Percentiles rank a stretch among this genome's conserved stretches.
phyloP scores from a whole-genome alignment of 2,329 filamentous ascomycete genomes.

The Botryotinia narcissicola region DNA sequence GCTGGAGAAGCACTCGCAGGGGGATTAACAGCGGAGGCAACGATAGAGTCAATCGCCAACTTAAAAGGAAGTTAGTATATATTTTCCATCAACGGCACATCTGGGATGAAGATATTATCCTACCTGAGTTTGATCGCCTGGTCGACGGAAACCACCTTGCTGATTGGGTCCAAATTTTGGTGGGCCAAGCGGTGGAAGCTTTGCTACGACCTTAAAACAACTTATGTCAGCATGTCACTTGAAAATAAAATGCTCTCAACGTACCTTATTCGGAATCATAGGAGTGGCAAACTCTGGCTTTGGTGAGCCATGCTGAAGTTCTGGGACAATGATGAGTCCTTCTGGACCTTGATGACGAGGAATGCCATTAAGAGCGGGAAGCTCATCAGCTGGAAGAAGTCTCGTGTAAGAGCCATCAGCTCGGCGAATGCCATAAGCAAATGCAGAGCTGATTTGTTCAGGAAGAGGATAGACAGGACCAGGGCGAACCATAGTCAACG shows the following conservation, averaged over 20 bases:
- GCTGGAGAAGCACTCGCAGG: neutral
- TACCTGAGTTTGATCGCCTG: conserved; percentile 18
- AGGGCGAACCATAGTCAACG: conserved; percentile 29
- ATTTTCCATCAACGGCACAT: neutral
- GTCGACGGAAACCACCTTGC: neutral
- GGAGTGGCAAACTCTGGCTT: conserved; percentile 21
- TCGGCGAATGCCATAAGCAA: conserved; percentile 53
- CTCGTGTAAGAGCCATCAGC: conserved; percentile 54
- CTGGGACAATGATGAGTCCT: conserved; percentile 36
- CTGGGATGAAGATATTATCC: neutral
- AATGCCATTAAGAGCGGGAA: conserved; percentile 41
- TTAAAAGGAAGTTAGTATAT: conserved; percentile 6
- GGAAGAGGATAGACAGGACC: conserved; percentile 28
- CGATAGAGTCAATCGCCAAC: conserved; percentile 18
- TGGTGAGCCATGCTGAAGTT: conserved; percentile 26
- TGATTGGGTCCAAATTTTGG: neutral
- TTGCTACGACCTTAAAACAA: conserved; percentile 1
- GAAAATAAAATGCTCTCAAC: neutral
- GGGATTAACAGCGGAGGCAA: conserved; percentile 2
- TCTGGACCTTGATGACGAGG: conserved; percentile 37
- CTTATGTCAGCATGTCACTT: neutral
- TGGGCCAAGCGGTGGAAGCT: conserved; percentile 5
- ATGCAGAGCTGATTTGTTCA: conserved; percentile 36
- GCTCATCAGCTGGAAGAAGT: conserved; percentile 54
- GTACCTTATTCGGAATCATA: conserved; percentile 29